Percentiles rank a stretch among this genome's conserved stretches.
Conservation (phyloP, 441 rosid genomes). For the Lepidium campestre region DNA sequence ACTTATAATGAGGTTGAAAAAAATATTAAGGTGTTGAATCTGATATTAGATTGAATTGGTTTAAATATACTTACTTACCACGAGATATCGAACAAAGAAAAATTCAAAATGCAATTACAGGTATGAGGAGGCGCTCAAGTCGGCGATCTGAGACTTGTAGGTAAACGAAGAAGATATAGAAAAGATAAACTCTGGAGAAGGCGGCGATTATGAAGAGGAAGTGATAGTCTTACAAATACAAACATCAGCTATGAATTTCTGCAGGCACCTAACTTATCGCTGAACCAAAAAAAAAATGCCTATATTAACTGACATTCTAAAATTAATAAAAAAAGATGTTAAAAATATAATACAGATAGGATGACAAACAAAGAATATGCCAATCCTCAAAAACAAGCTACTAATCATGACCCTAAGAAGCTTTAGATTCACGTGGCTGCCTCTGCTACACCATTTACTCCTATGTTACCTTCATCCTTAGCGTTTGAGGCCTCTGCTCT, state of each 20-base stretch:
- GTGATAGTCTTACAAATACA: slow-evolving; percentile 19
- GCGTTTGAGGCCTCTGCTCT: slow-evolving; percentile 12
- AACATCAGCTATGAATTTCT: slow-evolving; percentile 23
- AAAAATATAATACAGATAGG: slow-evolving; percentile 25
- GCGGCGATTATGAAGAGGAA: no score
- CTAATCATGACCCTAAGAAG: slow-evolving; percentile 17
- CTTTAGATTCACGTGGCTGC: slow-evolving; percentile 14
- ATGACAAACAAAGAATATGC: slow-evolving; percentile 23
- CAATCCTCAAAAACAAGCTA: slow-evolving; percentile 28
- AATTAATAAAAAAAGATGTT: neutral
- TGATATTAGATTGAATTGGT: no score
- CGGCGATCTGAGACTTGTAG: no score
- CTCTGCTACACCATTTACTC: slow-evolving; percentile 30
- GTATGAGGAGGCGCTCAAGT: no score
- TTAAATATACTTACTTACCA: no score
- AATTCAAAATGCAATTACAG: no score
- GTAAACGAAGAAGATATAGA: no score
- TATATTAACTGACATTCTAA: slow-evolving; percentile 27
- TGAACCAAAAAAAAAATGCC: slow-evolving; percentile 18
- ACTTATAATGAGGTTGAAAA: no score
- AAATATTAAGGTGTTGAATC: no score
- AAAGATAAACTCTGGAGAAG: no score
- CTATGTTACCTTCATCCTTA: slow-evolving; percentile 28
- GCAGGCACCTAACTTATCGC: slow-evolving; percentile 25
- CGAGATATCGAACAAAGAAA: no score